Evolutionary conservation across 2,329 filamentous ascomycete species (phyloP), one percentile per base, ranked within the genome.

Genomic region (Pestalotiopsis sp.): DNA sequence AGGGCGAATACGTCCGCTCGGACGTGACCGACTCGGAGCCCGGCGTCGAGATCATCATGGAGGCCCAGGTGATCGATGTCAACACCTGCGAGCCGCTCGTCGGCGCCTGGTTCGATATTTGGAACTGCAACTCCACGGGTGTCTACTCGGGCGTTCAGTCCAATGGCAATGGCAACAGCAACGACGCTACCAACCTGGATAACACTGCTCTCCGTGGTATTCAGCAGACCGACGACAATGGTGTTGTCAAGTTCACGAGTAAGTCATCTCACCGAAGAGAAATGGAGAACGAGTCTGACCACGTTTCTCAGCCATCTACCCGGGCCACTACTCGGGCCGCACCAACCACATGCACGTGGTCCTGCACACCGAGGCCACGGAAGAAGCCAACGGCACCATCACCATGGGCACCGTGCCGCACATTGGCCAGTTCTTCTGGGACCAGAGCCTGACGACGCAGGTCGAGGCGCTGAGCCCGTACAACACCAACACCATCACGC

Each of bases 351-450:
- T 85, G 61, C 85, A 87, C 73, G 75, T 87, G 61, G 76, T 85
- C 65, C 80, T 82, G 3, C 84, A 87, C 75, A 69, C 77, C 45
- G 78, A 80, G 69, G 80, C 79, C 12, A 80, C 77, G 1, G 69
- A 76, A 31, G 70, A 74, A 38, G 60, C 75, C n/a, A 85, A 85
- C 74, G 73, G 86, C 74, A 86, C 85, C 67, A 86, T 87, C 20
- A 38, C 64, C 23, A 45, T 45, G 70, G 77, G 79, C 52, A 85
- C 83, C 69, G 82, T 83, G 13, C 81, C 79, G 63, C 89, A 92
- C 79, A 83, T 91, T 56, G 90, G 62, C 13, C 62, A 65, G 73
- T 76, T 90, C 65, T 92, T 89, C 83, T 89, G 90, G 76, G 88
- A 91, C 76, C 86, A 91, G 75, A 81, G 82, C 70, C 84, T 92